Conservation (phyloP, 768 basidiomycete species). For the Sutorius australiensis region DNA sequence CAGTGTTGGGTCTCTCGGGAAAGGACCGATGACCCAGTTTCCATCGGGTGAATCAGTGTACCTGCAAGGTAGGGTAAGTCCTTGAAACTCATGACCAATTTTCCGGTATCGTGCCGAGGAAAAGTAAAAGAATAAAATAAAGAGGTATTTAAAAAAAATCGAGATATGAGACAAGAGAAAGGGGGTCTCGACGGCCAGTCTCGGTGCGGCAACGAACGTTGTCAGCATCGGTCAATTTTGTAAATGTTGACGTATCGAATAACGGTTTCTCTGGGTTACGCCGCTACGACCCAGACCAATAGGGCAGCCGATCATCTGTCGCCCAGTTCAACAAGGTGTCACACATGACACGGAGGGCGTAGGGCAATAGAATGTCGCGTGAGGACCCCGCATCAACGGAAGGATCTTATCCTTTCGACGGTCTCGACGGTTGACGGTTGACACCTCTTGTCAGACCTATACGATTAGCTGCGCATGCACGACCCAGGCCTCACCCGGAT, state of each 20-base stretch:
- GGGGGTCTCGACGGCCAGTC: constrained; percentile 8
- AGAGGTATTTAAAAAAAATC: constrained; percentile 1
- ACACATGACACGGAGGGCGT: background rate
- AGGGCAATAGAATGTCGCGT: background rate
- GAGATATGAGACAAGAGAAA: background rate
- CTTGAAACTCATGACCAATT: background rate
- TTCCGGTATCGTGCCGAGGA: background rate
- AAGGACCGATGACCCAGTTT: constrained; percentile 86
- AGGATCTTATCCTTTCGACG: constrained; percentile 14
- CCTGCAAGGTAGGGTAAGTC: constrained; percentile 41
- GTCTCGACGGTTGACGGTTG: background rate
- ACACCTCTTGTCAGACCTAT: background rate
- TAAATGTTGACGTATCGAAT: background rate
- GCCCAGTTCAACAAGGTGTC: background rate
- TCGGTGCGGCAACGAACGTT: background rate
- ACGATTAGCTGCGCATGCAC: background rate
- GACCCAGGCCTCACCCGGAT: background rate
- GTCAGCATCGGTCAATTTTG: background rate
- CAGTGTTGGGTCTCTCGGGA: constrained; percentile 52
- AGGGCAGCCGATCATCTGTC: background rate
- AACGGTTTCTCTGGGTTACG: background rate
- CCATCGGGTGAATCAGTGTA: constrained; percentile 86
- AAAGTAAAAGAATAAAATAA: background rate
- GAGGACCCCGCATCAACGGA: constrained; percentile 6
- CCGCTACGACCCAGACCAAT: background rate